Evolutionary conservation across 768 basidiomycete species (phyloP).

Genomic region (Heimioporus sp.): DNA sequence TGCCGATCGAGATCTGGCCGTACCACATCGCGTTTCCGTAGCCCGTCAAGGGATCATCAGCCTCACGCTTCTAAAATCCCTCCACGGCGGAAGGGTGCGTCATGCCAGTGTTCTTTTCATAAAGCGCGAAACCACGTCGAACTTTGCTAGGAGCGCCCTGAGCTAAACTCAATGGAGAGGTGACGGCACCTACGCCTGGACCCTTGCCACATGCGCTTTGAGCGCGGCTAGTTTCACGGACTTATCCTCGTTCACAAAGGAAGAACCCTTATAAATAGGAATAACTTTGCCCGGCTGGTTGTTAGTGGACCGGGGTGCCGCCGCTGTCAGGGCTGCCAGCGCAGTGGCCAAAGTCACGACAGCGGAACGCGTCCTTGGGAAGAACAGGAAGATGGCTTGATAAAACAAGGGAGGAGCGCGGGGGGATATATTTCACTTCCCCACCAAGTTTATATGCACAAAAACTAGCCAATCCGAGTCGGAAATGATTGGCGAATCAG

Average conservation of each 20-base stretch:
- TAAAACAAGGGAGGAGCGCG: too few relatives aligned
- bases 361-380: not conserved
- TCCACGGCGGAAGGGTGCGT: not conserved
- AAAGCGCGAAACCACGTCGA: not conserved
- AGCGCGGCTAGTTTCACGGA: not conserved
- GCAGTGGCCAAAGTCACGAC: not conserved
- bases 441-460: too few relatives aligned
- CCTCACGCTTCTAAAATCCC: not conserved
- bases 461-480: too few relatives aligned
- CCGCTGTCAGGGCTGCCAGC: constrained; percentile 5
- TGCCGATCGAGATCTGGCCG: constrained; percentile 8
- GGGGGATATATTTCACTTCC: too few relatives aligned
- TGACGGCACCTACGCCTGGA: not conserved
- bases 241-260: constrained; percentile 4
- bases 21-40: not conserved
- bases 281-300: constrained; percentile 1
- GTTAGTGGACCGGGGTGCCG: constrained; percentile 1
- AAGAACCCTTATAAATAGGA: constrained; percentile 9
- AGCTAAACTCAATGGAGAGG: too few relatives aligned
- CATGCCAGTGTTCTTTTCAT: constrained; percentile 1
- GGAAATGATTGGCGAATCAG: too few relatives aligned
- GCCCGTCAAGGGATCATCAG: not conserved
- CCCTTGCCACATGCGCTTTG: not conserved
- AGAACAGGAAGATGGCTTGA: not conserved
- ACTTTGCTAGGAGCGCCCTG: not conserved